Conservation (phyloP, 257 asterid genomes). For the Henckelia pumila region DNA sequence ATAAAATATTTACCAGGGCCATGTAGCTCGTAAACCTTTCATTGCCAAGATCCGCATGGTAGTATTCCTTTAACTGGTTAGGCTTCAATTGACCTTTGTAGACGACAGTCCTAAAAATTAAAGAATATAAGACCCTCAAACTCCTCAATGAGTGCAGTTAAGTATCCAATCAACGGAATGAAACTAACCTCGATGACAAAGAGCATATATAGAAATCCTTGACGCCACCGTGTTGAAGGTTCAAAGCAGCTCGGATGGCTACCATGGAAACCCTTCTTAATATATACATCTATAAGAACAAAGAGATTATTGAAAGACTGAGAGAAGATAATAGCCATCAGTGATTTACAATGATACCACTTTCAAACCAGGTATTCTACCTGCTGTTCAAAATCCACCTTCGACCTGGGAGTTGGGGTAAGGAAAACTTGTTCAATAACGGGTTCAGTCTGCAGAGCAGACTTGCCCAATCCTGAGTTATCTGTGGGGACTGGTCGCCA, state of each 20-base stretch:
- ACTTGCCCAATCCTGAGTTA: slow-evolving; percentile 87
- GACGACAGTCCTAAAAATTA: slow-evolving; percentile 67
- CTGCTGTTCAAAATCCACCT: slow-evolving; percentile 93
- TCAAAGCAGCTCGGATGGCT: slow-evolving; percentile 94
- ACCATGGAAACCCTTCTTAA: slow-evolving; percentile 97
- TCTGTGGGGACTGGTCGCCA: slow-evolving; percentile 94
- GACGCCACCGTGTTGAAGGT: slow-evolving; percentile 87
- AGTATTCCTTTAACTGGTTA: slow-evolving; percentile 79
- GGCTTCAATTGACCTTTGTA: slow-evolving; percentile 99
- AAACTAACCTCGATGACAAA: slow-evolving; percentile 83
- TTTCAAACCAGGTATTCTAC: slow-evolving; percentile 37
- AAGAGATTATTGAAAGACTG: neutral
- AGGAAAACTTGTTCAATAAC: slow-evolving; percentile 95
- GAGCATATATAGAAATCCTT: slow-evolving; percentile 94
- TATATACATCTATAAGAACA: slow-evolving; percentile 74
- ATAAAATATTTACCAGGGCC: slow-evolving; percentile 99
- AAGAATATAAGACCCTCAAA: slow-evolving; percentile 14
- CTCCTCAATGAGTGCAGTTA: neutral
- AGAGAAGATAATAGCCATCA: neutral
- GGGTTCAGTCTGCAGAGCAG: slow-evolving; percentile 98
- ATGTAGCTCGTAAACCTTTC: slow-evolving; percentile 99
- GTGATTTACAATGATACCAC: neutral
- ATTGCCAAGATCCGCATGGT: slow-evolving; percentile 94
- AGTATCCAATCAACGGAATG: neutral
- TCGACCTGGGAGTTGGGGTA: slow-evolving; percentile 70